phyloP scores from a whole-genome alignment of 2,329 filamentous ascomycete genomes.

The Phyllosticta citrichinensis region DNA sequence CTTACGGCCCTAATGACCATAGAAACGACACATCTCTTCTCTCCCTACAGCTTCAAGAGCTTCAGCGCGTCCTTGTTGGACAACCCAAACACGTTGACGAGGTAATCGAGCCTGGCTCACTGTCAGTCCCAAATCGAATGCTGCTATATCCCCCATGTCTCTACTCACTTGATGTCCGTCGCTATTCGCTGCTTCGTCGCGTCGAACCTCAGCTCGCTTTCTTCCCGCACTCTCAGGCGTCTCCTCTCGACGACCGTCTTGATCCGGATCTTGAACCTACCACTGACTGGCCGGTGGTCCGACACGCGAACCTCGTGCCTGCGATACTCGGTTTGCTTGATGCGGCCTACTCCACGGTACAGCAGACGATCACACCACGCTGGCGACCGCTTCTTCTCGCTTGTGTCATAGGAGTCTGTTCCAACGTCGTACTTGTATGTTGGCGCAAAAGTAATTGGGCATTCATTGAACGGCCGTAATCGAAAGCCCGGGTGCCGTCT shows the following conservation, averaged over 20 bases:
- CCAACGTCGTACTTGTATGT: constrained; percentile 99
- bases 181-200: constrained; percentile 58
- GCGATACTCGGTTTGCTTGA: constrained; percentile 80
- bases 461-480: constrained; percentile 80
- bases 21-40: background rate
- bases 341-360: constrained; percentile 70
- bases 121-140: constrained; percentile 1
- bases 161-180: constrained; percentile 65
- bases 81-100: constrained; percentile 52
- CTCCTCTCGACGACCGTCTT: constrained; percentile 67
- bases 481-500: constrained; percentile 85
- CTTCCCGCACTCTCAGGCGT: constrained; percentile 58
- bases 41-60: constrained; percentile 4
- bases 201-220: constrained; percentile 65
- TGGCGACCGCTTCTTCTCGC: constrained; percentile 86
- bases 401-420: constrained; percentile 85
- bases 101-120: constrained; percentile 49
- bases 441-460: constrained; percentile 81
- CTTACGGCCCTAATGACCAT: background rate
- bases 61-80: constrained; percentile 41
- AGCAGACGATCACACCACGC: constrained; percentile 94
- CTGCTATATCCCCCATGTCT: background rate
- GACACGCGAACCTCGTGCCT: constrained; percentile 84
- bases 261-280: constrained; percentile 68
- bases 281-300: constrained; percentile 89